Evolutionary conservation across 73 alveolate species (phyloP).

Genomic region (Blepharisma japonicum): DNA sequence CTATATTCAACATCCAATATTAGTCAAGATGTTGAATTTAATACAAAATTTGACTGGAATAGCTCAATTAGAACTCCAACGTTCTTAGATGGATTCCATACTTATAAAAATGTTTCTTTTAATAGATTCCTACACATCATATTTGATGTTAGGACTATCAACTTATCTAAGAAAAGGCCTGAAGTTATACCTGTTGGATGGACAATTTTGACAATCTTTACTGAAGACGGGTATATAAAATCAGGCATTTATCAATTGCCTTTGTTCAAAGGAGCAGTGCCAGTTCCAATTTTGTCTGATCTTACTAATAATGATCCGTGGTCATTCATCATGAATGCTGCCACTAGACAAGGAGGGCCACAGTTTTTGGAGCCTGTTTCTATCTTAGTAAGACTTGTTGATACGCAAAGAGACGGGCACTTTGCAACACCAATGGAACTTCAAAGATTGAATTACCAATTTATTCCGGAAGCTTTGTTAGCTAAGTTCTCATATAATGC

Average conservation of each 20-base stretch:
- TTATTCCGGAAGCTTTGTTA: conserved; percentile 56
- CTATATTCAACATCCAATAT: conserved; percentile 30
- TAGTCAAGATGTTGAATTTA: conserved; percentile 40
- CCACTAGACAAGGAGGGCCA: conserved; percentile 48
- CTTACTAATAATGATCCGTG: conserved; percentile 58
- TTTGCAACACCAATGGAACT: conserved; percentile 58
- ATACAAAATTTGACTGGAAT: conserved; percentile 44
- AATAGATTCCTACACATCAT: conserved; percentile 37
- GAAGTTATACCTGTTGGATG: conserved; percentile 72
- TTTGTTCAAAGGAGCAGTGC: conserved; percentile 68
- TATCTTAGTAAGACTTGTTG: conserved; percentile 70
- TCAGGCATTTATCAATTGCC: conserved; percentile 69
- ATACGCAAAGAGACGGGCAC: conserved; percentile 82
- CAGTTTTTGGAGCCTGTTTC: conserved; percentile 64
- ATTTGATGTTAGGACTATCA: conserved; percentile 41
- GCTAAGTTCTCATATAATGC: conserved; percentile 14
- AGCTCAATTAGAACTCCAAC: conserved; percentile 47
- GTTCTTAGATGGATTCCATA: conserved; percentile 47
- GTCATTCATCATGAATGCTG: conserved; percentile 42
- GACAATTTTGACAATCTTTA: conserved; percentile 67
- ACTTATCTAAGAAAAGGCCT: conserved; percentile 51
- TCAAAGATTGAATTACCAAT: conserved; percentile 62
- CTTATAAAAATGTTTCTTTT: conserved; percentile 41
- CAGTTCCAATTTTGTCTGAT: conserved; percentile 40
- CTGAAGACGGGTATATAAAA: conserved; percentile 63